These are phyloP conservation scores for Tetracladium setigerum DNA, from an alignment of 495 filamentous ascomycete genomes.

Conservation along the genomic window DNA sequence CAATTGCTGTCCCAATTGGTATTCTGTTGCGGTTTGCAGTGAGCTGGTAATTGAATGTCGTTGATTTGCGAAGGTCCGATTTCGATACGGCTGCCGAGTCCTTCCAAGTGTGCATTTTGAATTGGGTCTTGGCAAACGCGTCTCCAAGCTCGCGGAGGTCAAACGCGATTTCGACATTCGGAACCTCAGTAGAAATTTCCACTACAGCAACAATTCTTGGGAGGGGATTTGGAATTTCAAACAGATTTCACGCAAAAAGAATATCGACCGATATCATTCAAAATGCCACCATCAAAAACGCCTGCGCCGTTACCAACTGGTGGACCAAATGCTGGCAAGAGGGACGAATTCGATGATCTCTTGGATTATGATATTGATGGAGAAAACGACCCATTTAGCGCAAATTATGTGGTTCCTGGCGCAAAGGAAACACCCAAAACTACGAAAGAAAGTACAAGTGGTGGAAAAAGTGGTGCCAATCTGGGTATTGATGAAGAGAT, in stretches of 20 bases:
- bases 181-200: too few relatives aligned
- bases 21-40: conserved; percentile 2
- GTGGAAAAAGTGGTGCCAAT: conserved; percentile 14
- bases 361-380: conserved; percentile 64
- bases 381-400: conserved; percentile 29
- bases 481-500: conserved; percentile 85
- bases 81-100: conserved; percentile 4
- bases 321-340: conserved; percentile 17
- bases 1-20: conserved; percentile 25
- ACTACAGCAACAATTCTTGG: too few relatives aligned
- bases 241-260: neutral
- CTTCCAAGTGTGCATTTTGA: neutral
- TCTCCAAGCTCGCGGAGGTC: neutral
- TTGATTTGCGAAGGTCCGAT: conserved; percentile 1
- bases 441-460: conserved; percentile 5
- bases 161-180: conserved; percentile 4
- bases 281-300: conserved; percentile 11
- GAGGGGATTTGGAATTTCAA: too few relatives aligned
- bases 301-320: conserved; percentile 8
- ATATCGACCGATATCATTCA: neutral
- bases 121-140: conserved; percentile 3
- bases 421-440: conserved; percentile 15
- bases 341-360: conserved; percentile 43
- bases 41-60: conserved; percentile 4
- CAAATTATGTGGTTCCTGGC: conserved; percentile 21